These are phyloP conservation scores for Rutstroemia sp. DNA, from an alignment of 2,329 filamentous ascomycete genomes.

Conservation along the genomic window DNA sequence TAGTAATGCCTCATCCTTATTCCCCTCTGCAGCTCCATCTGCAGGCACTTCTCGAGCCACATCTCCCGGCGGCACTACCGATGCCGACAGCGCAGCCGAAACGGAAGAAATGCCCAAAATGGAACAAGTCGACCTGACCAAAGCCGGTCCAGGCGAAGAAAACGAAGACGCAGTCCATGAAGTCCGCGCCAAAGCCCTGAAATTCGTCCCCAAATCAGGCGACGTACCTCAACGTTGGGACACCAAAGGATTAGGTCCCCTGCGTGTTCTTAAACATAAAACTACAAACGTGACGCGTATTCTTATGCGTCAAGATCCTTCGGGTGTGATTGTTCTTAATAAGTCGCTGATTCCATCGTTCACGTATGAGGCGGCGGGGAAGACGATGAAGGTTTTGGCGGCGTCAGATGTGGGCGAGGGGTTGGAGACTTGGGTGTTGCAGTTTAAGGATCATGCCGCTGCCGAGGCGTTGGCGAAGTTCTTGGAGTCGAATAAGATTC, in stretches of 20 bases:
- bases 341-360: slow-evolving; percentile 53
- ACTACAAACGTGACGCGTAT: slow-evolving; percentile 59
- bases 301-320: slow-evolving; percentile 66
- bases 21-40: slow-evolving; percentile 25
- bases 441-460: slow-evolving; percentile 51
- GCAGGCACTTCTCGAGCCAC: slow-evolving; percentile 27
- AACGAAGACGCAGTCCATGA: slow-evolving; percentile 66
- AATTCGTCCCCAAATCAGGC: slow-evolving; percentile 45
- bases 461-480: slow-evolving; percentile 40
- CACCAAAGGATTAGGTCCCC: slow-evolving; percentile 61
- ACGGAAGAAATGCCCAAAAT: slow-evolving; percentile 43
- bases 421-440: slow-evolving; percentile 63
- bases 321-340: slow-evolving; percentile 69
- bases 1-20: slow-evolving; percentile 23
- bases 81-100: slow-evolving; percentile 25
- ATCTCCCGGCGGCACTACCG: slow-evolving; percentile 26
- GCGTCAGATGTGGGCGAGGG: slow-evolving; percentile 50
- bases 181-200: slow-evolving; percentile 61
- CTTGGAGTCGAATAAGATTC: slow-evolving; percentile 9
- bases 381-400: slow-evolving; percentile 52
- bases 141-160: slow-evolving; percentile 60
- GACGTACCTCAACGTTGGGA: slow-evolving; percentile 54
- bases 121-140: slow-evolving; percentile 63
- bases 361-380: slow-evolving; percentile 53
- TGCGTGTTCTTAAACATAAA: slow-evolving; percentile 69